Evolutionary conservation across 73 alveolate species (phyloP), one percentile per base, ranked within the genome.

Genomic region (Paramecium biaurelia): DNA sequence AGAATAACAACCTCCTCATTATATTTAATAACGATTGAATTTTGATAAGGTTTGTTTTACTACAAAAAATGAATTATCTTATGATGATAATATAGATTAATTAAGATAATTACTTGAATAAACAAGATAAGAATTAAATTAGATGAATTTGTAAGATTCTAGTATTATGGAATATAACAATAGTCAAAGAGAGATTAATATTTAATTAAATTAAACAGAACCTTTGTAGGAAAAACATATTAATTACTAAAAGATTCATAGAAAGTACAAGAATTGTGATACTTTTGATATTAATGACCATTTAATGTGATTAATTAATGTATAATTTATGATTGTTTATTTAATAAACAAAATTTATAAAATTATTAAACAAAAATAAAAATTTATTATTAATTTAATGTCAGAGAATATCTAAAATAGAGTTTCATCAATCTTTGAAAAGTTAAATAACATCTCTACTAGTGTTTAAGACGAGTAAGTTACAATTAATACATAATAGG

Each of bases 401-500:
- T 79, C 90, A 11, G 90, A 79, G 70, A 79, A 79, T 79, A 79
- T 79, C 90, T 47, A 79, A 79, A 79, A 79, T 34, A 79, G 90
- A 79, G 90, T 79, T 18, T 42, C 45, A 10, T 79, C 90, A 5
- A 79, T 79, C 15, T 79, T 79, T 47, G 90, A 79, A 47, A 79
- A 79, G 90, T 34, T 79, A 9, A 79, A 79, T 21, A 79, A 79
- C 28, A 79, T 79, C 56, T 79, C 90, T 7, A 43, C 90, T 24
- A 79, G 90, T 79, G 90, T 79, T 79, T 79, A 79, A 15, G 90
- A 79, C 20, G 90, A 79, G 90, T 79, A 79, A 47, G 90, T 15
- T 10, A 8, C 12, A 41, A 37, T 43, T 42, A 21, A 20, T 24
- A 20, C 34, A 79, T 1, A 18, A n/a, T 79, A 79, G 90, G 28